A percentile compares a stretch with the other conserved stretches of the same genome.
Conservation (phyloP, 768 basidiomycete genomes). For the Lactarius evosmus region DNA sequence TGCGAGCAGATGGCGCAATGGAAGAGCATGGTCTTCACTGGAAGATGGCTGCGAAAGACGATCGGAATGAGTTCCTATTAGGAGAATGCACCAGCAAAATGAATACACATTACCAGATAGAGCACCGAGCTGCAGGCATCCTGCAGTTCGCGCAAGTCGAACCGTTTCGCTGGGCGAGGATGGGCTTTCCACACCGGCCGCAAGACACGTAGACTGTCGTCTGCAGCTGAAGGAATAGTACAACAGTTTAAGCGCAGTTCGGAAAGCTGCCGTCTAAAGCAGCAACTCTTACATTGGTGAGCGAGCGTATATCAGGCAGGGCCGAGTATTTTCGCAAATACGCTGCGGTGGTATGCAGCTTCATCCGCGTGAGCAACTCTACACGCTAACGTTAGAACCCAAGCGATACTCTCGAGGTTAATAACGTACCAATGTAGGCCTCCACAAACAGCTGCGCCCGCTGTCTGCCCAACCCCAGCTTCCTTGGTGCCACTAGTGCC, state of each 20-base stretch:
- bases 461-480: constrained; percentile 48
- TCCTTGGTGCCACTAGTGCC: constrained; percentile 54
- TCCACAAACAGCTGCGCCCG: constrained; percentile 57
- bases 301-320: constrained; percentile 48
- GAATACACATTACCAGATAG: constrained; percentile 57
- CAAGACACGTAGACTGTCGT: constrained; percentile 71
- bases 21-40: constrained; percentile 66
- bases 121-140: constrained; percentile 46
- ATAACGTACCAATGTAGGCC: constrained; percentile 63
- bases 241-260: neutral
- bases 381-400: constrained; percentile 4
- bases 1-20: constrained; percentile 76
- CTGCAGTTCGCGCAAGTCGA: constrained; percentile 59
- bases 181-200: constrained; percentile 63
- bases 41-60: constrained; percentile 57
- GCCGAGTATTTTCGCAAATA: constrained; percentile 67
- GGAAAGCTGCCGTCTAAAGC: neutral
- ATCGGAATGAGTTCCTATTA: constrained; percentile 13
- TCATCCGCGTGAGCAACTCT: constrained; percentile 65
- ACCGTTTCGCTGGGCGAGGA: constrained; percentile 47
- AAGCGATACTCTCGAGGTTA: neutral
- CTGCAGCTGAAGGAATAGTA: constrained; percentile 48
- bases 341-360: constrained; percentile 63
- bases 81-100: neutral
- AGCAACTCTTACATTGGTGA: constrained; percentile 47